Conservation (phyloP, 495 filamentous ascomycete species). For the Massariosphaeria phaeospora region DNA sequence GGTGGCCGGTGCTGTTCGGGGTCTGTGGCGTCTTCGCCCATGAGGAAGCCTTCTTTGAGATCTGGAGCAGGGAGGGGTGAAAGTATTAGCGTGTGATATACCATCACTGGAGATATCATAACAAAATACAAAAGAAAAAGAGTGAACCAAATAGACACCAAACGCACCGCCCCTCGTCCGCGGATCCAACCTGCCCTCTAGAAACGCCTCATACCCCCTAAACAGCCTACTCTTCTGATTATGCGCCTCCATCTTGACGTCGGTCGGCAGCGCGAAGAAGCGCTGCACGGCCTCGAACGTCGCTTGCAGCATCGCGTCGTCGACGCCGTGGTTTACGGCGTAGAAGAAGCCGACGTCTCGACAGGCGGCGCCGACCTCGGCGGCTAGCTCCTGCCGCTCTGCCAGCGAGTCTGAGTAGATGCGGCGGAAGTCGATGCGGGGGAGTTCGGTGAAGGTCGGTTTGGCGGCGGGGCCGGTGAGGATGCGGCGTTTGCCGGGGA, state of each 20-base stretch:
- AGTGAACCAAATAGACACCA: too few species aligned
- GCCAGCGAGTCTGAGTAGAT: slow-evolving; percentile 36
- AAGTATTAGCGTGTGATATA: too few species aligned
- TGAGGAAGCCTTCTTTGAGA: slow-evolving; percentile 27
- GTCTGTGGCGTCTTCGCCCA: slow-evolving; percentile 27
- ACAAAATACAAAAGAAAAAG: too few species aligned
- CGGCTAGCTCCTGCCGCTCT: slow-evolving; percentile 40
- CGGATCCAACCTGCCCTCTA: slow-evolving; percentile 15
- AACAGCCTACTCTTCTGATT: slow-evolving; percentile 20
- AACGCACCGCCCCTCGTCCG: slow-evolving; percentile 12
- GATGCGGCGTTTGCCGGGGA: slow-evolving; percentile 3
- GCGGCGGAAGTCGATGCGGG: slow-evolving; percentile 41
- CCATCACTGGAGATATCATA: too few species aligned
- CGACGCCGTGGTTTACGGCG: slow-evolving; percentile 39
- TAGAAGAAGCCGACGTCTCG: slow-evolving; percentile 56
- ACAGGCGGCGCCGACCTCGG: slow-evolving; percentile 47
- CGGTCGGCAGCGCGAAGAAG: slow-evolving; percentile 19
- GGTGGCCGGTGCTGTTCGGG: slow-evolving; percentile 14
- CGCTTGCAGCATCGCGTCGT: slow-evolving; percentile 1
- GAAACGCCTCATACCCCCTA: slow-evolving; percentile 19
- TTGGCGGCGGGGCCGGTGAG: slow-evolving; percentile 10
- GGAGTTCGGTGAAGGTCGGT: slow-evolving; percentile 38
- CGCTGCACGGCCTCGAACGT: slow-evolving; percentile 16
- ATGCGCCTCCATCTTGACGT: slow-evolving; percentile 25
- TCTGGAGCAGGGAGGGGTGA: slow-evolving; percentile 2